Conservation (phyloP, 2,329 filamentous ascomycete genomes). For the Fonsecaea multimorphosa region DNA sequence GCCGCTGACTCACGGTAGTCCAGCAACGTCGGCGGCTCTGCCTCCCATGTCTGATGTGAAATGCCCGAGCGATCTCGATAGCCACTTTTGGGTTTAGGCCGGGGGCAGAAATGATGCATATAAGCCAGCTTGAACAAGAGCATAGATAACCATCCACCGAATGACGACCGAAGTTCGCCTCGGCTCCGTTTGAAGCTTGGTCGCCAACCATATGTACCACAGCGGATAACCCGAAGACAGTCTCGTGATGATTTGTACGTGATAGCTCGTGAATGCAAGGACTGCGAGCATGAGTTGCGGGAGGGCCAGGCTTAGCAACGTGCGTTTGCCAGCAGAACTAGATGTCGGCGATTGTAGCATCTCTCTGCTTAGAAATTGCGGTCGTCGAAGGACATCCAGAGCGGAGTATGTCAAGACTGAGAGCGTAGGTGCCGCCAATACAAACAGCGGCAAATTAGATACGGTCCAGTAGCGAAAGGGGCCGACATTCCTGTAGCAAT, state of each 20-base stretch:
- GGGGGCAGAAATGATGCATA: conserved; percentile 93
- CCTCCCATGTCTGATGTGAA: neutral
- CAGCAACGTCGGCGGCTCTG: too few relatives aligned
- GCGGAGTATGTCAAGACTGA: conserved; percentile 70
- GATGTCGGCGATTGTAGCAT: neutral
- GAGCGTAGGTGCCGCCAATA: conserved; percentile 80
- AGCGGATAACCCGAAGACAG: conserved; percentile 86
- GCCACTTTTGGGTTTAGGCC: conserved; percentile 60
- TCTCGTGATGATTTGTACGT: conserved; percentile 92
- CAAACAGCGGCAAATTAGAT: conserved; percentile 84
- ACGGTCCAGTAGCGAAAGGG: conserved; percentile 89
- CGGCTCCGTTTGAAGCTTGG: conserved; percentile 15
- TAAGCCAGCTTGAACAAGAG: conserved; percentile 77
- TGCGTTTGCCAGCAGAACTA: conserved; percentile 20
- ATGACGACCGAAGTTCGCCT: conserved; percentile 51
- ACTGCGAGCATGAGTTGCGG: conserved; percentile 74
- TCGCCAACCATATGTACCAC: conserved; percentile 79
- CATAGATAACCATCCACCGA: conserved; percentile 80
- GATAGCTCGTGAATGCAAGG: conserved; percentile 78
- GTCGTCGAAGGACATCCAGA: conserved; percentile 25
- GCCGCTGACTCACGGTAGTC: neutral
- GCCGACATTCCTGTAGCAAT: conserved; percentile 74
- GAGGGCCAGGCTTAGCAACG: conserved; percentile 63
- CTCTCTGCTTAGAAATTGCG: conserved; percentile 5
- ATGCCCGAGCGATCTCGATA: neutral